Evolutionary conservation across 345 rosid genomes (phyloP).

Genomic region (Brassica nigra): DNA sequence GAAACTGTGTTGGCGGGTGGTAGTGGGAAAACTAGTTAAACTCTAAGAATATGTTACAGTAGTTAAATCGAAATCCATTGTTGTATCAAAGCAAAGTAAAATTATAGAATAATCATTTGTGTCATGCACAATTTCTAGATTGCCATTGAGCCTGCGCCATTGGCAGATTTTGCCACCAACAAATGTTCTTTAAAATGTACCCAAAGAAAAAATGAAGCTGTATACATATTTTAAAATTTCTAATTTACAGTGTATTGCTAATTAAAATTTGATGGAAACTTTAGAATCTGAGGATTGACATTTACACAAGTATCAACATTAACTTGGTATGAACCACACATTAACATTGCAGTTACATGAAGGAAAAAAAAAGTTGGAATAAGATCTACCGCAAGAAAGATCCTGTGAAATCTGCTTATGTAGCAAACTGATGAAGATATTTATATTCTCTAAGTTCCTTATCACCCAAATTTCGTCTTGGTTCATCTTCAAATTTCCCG

Average conservation of each 20-base stretch:
- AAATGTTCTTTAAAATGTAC: neutral
- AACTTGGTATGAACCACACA: neutral
- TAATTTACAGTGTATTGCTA: too few species aligned
- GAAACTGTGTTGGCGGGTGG: too few species aligned
- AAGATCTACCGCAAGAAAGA: conserved; percentile 11
- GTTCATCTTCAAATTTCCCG: conserved; percentile 31
- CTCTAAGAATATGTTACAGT: too few species aligned
- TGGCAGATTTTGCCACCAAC: neutral
- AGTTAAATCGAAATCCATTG: neutral
- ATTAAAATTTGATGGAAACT: neutral
- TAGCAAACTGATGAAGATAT: neutral
- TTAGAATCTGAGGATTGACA: neutral
- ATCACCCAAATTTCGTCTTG: conserved; percentile 32
- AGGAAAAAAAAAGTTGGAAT: neutral
- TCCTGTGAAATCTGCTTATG: neutral
- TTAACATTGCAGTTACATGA: neutral
- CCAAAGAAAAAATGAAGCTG: neutral
- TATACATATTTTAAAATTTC: too few species aligned
- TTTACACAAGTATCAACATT: neutral
- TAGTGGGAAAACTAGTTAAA: too few species aligned
- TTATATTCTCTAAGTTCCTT: conserved; percentile 7
- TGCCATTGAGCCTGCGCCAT: neutral
- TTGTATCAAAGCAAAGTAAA: neutral
- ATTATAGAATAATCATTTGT: neutral
- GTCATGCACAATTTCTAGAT: neutral